Conservation (phyloP, 805 yeast genomes). For the Zygosaccharomyces kombuchaensis region DNA sequence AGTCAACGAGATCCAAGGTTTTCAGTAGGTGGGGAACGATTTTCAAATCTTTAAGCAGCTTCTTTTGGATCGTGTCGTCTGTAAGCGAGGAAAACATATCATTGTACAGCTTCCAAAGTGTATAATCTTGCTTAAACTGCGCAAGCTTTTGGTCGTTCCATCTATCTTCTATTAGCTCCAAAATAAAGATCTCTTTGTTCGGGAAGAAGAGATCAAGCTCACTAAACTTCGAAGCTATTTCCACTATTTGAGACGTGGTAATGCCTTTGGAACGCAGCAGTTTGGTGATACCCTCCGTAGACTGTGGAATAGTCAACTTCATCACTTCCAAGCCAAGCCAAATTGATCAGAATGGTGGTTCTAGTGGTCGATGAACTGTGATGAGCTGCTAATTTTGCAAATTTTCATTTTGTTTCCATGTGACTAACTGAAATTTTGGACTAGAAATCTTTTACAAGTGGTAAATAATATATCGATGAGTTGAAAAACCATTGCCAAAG, state of each 20-base stretch:
- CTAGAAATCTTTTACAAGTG: slow-evolving; percentile 2
- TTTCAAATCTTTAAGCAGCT: slow-evolving; percentile 41
- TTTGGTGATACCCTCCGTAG: slow-evolving; percentile 53
- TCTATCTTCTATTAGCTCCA: slow-evolving; percentile 59
- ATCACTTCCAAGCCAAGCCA: background rate
- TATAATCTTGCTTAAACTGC: slow-evolving; percentile 40
- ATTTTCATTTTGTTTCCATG: slow-evolving; percentile 4
- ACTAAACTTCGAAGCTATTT: slow-evolving; percentile 35
- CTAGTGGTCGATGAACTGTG: slow-evolving; percentile 14
- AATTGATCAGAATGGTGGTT: background rate
- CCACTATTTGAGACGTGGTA: slow-evolving; percentile 40
- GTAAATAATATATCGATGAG: background rate
- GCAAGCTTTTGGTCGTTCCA: slow-evolving; percentile 45
- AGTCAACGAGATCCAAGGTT: slow-evolving; percentile 16
- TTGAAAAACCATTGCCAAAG: background rate
- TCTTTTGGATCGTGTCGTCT: slow-evolving; percentile 34
- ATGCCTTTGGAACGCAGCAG: slow-evolving; percentile 52
- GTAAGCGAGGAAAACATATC: slow-evolving; percentile 37
- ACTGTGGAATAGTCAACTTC: slow-evolving; percentile 15
- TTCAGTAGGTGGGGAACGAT: slow-evolving; percentile 31
- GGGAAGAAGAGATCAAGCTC: slow-evolving; percentile 47
- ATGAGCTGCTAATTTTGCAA: slow-evolving; percentile 9
- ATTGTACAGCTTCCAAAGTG: slow-evolving; percentile 50
- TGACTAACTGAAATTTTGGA: slow-evolving; percentile 5
- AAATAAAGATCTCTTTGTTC: slow-evolving; percentile 47